These are phyloP conservation scores for Prunus campanulata DNA, from an alignment of 306 rosid genomes.

Conservation along the genomic window DNA sequence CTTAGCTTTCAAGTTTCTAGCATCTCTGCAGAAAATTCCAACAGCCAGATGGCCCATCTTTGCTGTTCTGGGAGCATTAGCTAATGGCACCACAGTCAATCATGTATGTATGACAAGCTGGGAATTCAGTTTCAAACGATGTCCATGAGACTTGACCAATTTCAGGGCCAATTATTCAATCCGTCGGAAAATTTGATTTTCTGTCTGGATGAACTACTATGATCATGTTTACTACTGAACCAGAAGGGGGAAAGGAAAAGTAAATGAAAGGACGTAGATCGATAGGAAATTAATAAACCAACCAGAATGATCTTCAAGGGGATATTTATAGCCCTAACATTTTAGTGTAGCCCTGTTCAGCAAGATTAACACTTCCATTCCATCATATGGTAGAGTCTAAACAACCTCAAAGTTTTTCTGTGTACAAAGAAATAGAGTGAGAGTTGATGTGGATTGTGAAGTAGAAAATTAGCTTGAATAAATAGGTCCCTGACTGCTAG, in stretches of 20 bases:
- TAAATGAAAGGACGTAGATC: not conserved
- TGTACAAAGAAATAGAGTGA: not conserved
- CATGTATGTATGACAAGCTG: constrained; percentile 28
- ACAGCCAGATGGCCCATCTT: constrained; percentile 23
- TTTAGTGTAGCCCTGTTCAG: not conserved
- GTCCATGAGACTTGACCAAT: constrained; percentile 18
- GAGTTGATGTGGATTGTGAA: not conserved
- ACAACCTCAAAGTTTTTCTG: constrained; percentile 8
- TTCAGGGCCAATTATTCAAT: constrained; percentile 23
- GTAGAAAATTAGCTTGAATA: not conserved
- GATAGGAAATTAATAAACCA: not conserved
- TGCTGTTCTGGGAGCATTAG: constrained; percentile 26
- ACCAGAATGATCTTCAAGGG: not conserved
- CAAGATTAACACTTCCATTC: constrained; percentile 1
- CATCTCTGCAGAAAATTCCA: constrained; percentile 21
- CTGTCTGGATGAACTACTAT: not conserved
- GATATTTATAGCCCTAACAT: not conserved
- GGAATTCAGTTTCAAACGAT: constrained; percentile 7
- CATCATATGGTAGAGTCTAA: constrained; percentile 7
- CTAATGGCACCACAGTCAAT: constrained; percentile 11
- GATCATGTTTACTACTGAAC: not conserved
- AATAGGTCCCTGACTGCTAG: constrained; percentile 16
- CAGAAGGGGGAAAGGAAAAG: not conserved
- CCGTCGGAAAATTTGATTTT: constrained; percentile 7
- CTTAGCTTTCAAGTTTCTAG: constrained; percentile 25